Evolutionary conservation across 148 eudicot species (phyloP).

Genomic region (Polygonum maritimum): DNA sequence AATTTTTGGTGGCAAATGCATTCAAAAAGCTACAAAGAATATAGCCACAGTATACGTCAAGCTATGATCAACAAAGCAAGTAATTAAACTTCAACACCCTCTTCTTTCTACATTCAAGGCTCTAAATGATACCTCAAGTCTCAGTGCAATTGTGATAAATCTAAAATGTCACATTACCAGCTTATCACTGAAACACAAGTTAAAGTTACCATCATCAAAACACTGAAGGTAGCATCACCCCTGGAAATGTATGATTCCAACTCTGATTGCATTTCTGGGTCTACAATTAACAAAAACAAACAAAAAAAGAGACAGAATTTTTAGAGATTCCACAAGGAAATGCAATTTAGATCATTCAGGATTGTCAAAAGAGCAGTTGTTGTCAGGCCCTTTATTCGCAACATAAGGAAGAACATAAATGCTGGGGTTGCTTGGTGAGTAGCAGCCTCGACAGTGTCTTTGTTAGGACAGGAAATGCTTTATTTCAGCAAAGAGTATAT

Average conservation of each 20-base stretch:
- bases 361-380: not conserved
- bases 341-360: constrained; percentile 1
- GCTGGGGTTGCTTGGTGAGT: not conserved
- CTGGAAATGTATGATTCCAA: constrained; percentile 50
- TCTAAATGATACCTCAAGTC: not conserved
- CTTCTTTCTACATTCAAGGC: not conserved
- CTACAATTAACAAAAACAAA: constrained; percentile 38
- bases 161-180: not conserved
- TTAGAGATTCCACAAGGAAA: not conserved
- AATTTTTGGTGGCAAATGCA: not conserved
- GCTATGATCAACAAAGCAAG: not conserved
- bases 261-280: constrained; percentile 84
- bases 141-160: not conserved
- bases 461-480: too few species aligned
- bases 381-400: not conserved
- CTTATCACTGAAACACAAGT: constrained; percentile 2
- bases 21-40: not conserved
- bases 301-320: not conserved
- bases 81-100: not conserved
- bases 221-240: constrained; percentile 61
- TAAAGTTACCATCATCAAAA: constrained; percentile 58
- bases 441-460: not conserved
- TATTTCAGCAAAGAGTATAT: too few species aligned
- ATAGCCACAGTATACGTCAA: not conserved
- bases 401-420: not conserved